Evolutionary conservation across 2,329 filamentous ascomycete genomes (phyloP).

Genomic region (Monilinia fructigena): DNA sequence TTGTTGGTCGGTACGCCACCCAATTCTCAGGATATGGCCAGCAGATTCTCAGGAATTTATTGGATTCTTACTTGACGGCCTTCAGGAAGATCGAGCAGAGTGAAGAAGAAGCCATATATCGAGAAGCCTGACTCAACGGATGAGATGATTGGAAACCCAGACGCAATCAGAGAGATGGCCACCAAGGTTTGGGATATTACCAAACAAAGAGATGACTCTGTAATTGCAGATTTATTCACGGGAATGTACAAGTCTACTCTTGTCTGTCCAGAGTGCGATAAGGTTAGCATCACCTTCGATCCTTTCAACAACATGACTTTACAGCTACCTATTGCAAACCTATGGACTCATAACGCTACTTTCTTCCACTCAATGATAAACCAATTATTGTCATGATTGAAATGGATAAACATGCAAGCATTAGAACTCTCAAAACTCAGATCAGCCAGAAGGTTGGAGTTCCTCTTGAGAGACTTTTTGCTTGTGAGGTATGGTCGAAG

Average conservation of each 20-base stretch:
- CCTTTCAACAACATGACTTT: constrained; percentile 94
- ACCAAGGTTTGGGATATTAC: constrained; percentile 90
- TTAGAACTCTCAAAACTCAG: constrained; percentile 67
- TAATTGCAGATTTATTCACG: constrained; percentile 92
- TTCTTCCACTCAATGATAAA: constrained; percentile 71
- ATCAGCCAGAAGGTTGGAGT: constrained; percentile 67
- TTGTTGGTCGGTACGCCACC: constrained; percentile 76
- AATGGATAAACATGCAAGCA: constrained; percentile 70
- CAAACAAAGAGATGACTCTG: constrained; percentile 86
- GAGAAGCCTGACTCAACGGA: constrained; percentile 98
- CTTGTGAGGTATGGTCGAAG: constrained; percentile 76
- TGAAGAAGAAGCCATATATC: constrained; percentile 94
- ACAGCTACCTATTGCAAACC: constrained; percentile 81
- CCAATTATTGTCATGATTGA: constrained; percentile 76
- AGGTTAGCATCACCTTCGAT: constrained; percentile 98
- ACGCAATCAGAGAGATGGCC: constrained; percentile 79
- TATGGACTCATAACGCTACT: constrained; percentile 72
- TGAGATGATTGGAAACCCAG: constrained; percentile 82
- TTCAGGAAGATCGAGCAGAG: constrained; percentile 91
- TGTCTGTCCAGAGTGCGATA: constrained; percentile 84
- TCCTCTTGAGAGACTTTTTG: constrained; percentile 65
- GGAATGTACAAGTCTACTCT: constrained; percentile 98
- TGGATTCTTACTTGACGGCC: constrained; percentile 87
- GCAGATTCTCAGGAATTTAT: constrained; percentile 96
- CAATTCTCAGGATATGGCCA: constrained; percentile 93